Evolutionary conservation across 768 basidiomycete genomes (phyloP).

Genomic region (Xanthoconium stramineum): DNA sequence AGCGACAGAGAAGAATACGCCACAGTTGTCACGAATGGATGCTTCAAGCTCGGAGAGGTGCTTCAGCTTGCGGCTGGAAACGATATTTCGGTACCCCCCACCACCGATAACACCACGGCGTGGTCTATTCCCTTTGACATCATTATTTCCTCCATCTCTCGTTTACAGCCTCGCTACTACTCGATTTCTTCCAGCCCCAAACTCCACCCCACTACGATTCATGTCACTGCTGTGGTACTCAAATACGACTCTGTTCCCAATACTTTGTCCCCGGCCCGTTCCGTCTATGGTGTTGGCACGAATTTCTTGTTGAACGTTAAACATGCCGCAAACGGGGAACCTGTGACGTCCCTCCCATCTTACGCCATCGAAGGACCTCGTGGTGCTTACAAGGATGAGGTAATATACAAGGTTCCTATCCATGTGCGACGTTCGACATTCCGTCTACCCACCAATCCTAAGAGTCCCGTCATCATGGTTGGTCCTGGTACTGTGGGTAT

Average conservation of each 20-base stretch:
- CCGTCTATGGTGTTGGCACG: conserved; percentile 87
- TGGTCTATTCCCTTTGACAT: conserved; percentile 98
- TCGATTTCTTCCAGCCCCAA: conserved; percentile 99
- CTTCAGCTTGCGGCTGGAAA: conserved; percentile 89
- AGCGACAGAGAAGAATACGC: conserved; percentile 87
- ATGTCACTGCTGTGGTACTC: conserved; percentile 93
- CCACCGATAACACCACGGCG: conserved; percentile 68
- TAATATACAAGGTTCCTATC: conserved; percentile 80
- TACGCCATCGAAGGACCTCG: conserved; percentile 93
- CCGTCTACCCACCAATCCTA: conserved; percentile 94
- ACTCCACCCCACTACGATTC: conserved; percentile 81
- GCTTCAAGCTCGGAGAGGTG: conserved; percentile 90
- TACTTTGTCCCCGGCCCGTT: conserved; percentile 52
- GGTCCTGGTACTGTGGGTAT: conserved; percentile 92
- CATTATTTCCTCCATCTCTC: conserved; percentile 88
- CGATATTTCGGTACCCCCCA: conserved; percentile 54
- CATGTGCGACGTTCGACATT: conserved; percentile 97
- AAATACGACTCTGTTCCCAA: conserved; percentile 76
- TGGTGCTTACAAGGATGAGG: conserved; percentile 70
- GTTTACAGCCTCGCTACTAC: conserved; percentile 96
- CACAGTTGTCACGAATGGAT: conserved; percentile 69
- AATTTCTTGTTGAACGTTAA: conserved; percentile 96
- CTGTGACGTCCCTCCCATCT: conserved; percentile 50
- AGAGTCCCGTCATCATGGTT: conserved; percentile 98
- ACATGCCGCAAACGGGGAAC: conserved; percentile 62